A percentile compares a stretch with the other conserved stretches of the same genome.
Evolutionary conservation across 768 basidiomycete species (phyloP).

Genomic region (Leccinum variicolor): DNA sequence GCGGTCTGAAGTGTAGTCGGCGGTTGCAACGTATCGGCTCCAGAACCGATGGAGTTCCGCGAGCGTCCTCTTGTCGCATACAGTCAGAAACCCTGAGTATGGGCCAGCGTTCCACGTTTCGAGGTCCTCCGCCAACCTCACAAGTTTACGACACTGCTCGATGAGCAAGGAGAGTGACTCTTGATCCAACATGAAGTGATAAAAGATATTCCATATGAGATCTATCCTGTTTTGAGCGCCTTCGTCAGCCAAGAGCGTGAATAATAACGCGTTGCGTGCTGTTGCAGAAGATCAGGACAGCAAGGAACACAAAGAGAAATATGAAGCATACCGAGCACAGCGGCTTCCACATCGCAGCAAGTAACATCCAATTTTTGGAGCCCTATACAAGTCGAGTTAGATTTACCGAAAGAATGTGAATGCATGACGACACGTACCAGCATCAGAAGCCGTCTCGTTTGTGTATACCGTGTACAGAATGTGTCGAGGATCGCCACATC

Average conservation of each 20-base stretch:
- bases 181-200: constrained; percentile 27
- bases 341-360: constrained; percentile 29
- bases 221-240: constrained; percentile 14
- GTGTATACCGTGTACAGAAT: constrained; percentile 46
- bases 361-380: constrained; percentile 27
- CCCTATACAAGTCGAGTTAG: constrained; percentile 9
- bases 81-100: constrained; percentile 23
- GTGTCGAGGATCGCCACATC: constrained; percentile 55
- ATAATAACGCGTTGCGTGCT: constrained; percentile 30
- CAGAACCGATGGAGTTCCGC: constrained; percentile 21
- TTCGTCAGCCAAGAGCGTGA: constrained; percentile 27
- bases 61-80: constrained; percentile 25
- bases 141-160: constrained; percentile 28
- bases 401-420: not conserved
- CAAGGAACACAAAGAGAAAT: not conserved
- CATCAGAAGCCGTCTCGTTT: constrained; percentile 5
- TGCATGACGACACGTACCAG: constrained; percentile 6
- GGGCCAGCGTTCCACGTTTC: constrained; percentile 27
- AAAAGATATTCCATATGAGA: constrained; percentile 31
- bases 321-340: constrained; percentile 25
- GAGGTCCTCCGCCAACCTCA: constrained; percentile 10
- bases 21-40: constrained; percentile 14
- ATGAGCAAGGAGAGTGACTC: constrained; percentile 22
- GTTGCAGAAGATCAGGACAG: not conserved
- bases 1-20: constrained; percentile 8